Percentiles rank a stretch among this genome's conserved stretches.
These are phyloP conservation scores for Arctium lappa DNA, from an alignment of 129 eudicot species.

Conservation along the genomic window DNA sequence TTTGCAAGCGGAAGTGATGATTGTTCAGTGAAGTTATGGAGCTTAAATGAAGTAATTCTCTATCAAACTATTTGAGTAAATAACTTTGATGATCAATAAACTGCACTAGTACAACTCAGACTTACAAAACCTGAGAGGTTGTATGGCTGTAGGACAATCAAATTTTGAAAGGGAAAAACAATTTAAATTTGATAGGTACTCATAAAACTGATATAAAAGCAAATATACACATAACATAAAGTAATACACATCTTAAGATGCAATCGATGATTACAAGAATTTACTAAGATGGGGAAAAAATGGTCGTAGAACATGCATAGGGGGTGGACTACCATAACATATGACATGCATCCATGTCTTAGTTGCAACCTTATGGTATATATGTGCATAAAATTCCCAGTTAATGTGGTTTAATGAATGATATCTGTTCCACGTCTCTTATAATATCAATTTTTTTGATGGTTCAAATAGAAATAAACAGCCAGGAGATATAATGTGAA, in stretches of 20 bases:
- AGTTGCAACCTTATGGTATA: background rate
- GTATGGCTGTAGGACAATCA: too few relatives aligned
- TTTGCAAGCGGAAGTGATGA: slow-evolving; percentile 72
- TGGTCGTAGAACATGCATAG: background rate
- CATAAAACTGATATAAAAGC: background rate
- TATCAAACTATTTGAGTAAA: background rate
- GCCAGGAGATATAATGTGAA: background rate
- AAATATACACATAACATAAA: background rate
- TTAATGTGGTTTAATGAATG: background rate
- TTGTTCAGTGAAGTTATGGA: slow-evolving; percentile 57
- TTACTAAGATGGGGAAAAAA: background rate
- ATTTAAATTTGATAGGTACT: background rate
- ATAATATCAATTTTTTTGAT: background rate
- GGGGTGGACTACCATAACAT: background rate
- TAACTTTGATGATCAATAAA: background rate
- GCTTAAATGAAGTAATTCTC: slow-evolving; percentile 44
- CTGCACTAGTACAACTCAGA: background rate
- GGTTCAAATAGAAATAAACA: background rate
- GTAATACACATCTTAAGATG: background rate
- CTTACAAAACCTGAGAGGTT: too few relatives aligned
- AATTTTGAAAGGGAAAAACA: background rate
- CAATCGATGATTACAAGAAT: background rate
- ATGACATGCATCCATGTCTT: background rate
- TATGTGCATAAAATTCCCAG: background rate
- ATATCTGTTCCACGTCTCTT: background rate